These are phyloP conservation scores for Penicillium ochrochloron DNA, from an alignment of 495 filamentous ascomycete genomes.

Conservation along the genomic window DNA sequence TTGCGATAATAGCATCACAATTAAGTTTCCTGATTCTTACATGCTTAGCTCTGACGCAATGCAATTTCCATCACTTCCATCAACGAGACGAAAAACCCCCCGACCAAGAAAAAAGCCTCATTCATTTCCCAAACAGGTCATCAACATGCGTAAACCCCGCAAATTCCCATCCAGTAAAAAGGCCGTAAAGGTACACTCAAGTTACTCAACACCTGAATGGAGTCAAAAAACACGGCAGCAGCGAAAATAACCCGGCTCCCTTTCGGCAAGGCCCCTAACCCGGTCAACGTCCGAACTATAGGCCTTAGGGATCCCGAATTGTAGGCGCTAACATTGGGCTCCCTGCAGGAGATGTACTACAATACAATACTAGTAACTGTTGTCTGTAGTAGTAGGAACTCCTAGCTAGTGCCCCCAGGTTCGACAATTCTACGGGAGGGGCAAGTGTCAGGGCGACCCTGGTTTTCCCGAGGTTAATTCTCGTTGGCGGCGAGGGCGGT, in stretches of 20 bases:
- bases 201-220: background rate
- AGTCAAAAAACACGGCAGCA: background rate
- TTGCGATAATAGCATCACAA: background rate
- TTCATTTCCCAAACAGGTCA: background rate
- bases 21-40: background rate
- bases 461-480: conserved; percentile 38
- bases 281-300: conserved; percentile 28
- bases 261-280: conserved; percentile 19
- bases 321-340: conserved; percentile 16
- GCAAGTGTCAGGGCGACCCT: conserved; percentile 25
- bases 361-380: background rate
- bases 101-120: background rate
- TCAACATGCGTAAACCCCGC: background rate
- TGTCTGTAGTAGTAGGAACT: background rate
- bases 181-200: background rate
- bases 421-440: conserved; percentile 32
- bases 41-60: conserved; percentile 1
- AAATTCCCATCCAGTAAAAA: background rate
- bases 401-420: background rate
- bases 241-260: conserved; percentile 37
- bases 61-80: background rate
- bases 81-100: background rate
- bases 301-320: conserved; percentile 25
- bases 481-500: conserved; percentile 24
- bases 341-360: conserved; percentile 11